These are phyloP conservation scores for Breynia disticha DNA, from an alignment of 441 rosid species.

Conservation along the genomic window DNA sequence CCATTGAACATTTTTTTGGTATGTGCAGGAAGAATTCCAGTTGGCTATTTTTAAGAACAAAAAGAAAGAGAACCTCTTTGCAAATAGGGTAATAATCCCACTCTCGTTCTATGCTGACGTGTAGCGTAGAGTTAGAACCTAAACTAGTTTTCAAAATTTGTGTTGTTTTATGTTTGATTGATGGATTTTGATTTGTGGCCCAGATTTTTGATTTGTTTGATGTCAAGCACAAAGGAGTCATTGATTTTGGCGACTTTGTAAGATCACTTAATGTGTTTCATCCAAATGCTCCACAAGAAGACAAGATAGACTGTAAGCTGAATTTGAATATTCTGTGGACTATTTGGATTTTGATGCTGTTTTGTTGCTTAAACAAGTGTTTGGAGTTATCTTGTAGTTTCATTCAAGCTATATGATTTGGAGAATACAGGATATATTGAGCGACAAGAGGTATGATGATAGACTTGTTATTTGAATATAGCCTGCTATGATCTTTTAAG, in stretches of 20 bases:
- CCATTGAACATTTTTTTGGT: conserved; percentile 12
- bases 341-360: background rate
- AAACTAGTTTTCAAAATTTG: background rate
- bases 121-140: background rate
- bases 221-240: conserved; percentile 72
- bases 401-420: conserved; percentile 90
- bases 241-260: conserved; percentile 92
- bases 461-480: conserved; percentile 6
- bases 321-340: background rate
- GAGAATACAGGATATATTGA: conserved; percentile 86
- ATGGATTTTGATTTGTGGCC: conserved; percentile 16
- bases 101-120: background rate
- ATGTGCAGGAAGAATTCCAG: conserved; percentile 90
- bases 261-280: conserved; percentile 84
- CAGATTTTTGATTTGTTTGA: conserved; percentile 94
- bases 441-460: conserved; percentile 69
- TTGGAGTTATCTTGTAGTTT: conserved; percentile 45
- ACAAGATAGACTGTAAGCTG: conserved; percentile 75
- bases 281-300: conserved; percentile 69
- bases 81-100: conserved; percentile 54
- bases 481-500: background rate
- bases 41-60: conserved; percentile 76
- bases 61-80: conserved; percentile 90
- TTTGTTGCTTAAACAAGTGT: conserved; percentile 3
- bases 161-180: background rate